Evolutionary conservation across 345 rosid species (phyloP).

Genomic region (Jatropha curcas): DNA sequence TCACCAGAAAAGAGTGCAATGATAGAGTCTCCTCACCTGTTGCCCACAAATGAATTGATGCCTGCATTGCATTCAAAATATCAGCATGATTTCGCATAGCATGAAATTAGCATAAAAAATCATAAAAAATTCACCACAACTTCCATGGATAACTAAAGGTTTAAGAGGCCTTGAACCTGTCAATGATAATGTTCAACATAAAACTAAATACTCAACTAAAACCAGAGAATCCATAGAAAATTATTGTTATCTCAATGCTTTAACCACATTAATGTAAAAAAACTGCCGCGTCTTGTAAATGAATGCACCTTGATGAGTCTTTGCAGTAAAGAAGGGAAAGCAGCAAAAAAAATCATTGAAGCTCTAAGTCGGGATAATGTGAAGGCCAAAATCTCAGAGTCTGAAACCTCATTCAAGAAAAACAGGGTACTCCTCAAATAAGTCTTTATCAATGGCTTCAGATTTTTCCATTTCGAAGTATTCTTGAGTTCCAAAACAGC

Average conservation of each 20-base stretch:
- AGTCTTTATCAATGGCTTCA: constrained; percentile 71
- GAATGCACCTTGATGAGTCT: constrained; percentile 70
- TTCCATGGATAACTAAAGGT: not conserved
- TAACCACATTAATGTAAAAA: not conserved
- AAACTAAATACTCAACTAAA: not conserved
- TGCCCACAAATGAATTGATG: constrained; percentile 75
- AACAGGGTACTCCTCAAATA: constrained; percentile 70
- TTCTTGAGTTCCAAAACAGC: constrained; percentile 63
- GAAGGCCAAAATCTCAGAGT: constrained; percentile 60
- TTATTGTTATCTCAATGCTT: not conserved
- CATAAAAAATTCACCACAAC: not conserved
- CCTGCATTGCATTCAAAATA: constrained; percentile 41
- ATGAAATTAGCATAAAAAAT: constrained; percentile 5
- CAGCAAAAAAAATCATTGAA: constrained; percentile 54
- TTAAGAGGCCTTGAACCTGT: not conserved
- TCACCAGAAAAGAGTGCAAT: constrained; percentile 52
- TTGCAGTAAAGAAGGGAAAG: constrained; percentile 60
- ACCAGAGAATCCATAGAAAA: not conserved
- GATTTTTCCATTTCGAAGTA: constrained; percentile 62
- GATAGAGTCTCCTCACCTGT: constrained; percentile 62
- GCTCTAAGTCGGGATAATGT: constrained; percentile 56
- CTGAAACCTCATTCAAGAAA: constrained; percentile 65
- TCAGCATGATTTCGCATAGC: not conserved
- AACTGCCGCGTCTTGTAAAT: too few relatives aligned
- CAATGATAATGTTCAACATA: too few relatives aligned